Percentiles rank a stretch among this genome's conserved stretches.
These are phyloP conservation scores for Combretum micranthum DNA, from an alignment of 345 rosid genomes.

Conservation along the genomic window DNA sequence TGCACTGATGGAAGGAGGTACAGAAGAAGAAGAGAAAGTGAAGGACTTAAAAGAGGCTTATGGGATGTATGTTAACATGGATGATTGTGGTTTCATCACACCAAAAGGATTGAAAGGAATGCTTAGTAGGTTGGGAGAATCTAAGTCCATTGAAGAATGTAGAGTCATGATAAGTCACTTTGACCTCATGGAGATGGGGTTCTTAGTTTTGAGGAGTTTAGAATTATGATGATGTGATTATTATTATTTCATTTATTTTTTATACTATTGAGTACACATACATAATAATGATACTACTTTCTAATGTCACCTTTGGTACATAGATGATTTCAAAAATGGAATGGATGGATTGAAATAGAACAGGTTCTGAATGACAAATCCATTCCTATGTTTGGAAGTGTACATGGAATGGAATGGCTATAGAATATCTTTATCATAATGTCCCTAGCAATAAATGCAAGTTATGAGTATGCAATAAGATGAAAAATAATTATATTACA, in stretches of 20 bases:
- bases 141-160: slow-evolving; percentile 33
- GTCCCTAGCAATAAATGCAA: too few relatives aligned
- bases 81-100: slow-evolving; percentile 34
- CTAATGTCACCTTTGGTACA: too few relatives aligned
- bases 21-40: slow-evolving; percentile 40
- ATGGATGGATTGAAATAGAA: too few relatives aligned
- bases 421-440: too few relatives aligned
- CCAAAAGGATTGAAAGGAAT: slow-evolving; percentile 26
- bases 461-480: too few relatives aligned
- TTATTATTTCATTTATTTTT: too few relatives aligned
- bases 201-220: slow-evolving; percentile 46
- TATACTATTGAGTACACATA: not conserved
- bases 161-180: slow-evolving; percentile 31
- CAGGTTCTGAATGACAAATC: too few relatives aligned
- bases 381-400: too few relatives aligned
- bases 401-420: too few relatives aligned
- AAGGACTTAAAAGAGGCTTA: slow-evolving; percentile 34
- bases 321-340: too few relatives aligned
- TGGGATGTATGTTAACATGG: slow-evolving; percentile 29
- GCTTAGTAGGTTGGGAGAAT: slow-evolving; percentile 39
- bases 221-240: slow-evolving; percentile 26
- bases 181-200: slow-evolving; percentile 43
- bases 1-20: slow-evolving; percentile 35
- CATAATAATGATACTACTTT: too few relatives aligned
- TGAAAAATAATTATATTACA: too few relatives aligned